A percentile compares a stretch with the other conserved stretches of the same genome.
These are phyloP conservation scores for Pyrus hybrid DNA, from an alignment of 331 rosid species.

Conservation along the genomic window DNA sequence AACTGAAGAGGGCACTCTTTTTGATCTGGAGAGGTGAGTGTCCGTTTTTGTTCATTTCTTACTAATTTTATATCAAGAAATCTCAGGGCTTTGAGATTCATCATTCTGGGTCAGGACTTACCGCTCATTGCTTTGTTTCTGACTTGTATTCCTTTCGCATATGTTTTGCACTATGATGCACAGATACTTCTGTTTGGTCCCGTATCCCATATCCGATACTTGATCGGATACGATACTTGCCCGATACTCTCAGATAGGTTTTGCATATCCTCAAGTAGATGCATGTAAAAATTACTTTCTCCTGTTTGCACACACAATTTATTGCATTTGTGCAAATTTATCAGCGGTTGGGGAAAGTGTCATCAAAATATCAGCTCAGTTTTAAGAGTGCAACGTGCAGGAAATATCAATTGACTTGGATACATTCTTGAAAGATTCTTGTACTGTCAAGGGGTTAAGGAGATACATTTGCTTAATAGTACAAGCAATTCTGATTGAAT, in stretches of 20 bases:
- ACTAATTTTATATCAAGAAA: neutral
- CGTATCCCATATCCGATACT: no score
- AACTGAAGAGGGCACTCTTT: conserved; percentile 91
- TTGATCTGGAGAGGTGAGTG: conserved; percentile 84
- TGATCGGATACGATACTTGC: no score
- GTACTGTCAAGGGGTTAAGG: neutral
- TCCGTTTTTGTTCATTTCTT: neutral
- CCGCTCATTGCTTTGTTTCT: neutral
- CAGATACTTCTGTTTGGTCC: no score
- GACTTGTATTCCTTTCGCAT: neutral
- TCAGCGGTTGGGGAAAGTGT: neutral
- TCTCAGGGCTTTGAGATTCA: neutral
- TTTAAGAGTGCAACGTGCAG: neutral
- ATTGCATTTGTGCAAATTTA: neutral
- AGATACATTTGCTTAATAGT: neutral
- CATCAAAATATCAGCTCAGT: neutral
- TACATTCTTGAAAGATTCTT: neutral
- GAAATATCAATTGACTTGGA: neutral
- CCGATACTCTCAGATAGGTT: no score
- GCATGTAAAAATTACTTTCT: neutral
- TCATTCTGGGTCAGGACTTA: neutral
- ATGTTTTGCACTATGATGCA: no score
- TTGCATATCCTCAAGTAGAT: neutral
- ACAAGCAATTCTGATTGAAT: neutral
- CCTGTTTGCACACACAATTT: neutral